Evolutionary conservation across 129 eudicot species (phyloP).

Genomic region (Lactuca sativa): DNA sequence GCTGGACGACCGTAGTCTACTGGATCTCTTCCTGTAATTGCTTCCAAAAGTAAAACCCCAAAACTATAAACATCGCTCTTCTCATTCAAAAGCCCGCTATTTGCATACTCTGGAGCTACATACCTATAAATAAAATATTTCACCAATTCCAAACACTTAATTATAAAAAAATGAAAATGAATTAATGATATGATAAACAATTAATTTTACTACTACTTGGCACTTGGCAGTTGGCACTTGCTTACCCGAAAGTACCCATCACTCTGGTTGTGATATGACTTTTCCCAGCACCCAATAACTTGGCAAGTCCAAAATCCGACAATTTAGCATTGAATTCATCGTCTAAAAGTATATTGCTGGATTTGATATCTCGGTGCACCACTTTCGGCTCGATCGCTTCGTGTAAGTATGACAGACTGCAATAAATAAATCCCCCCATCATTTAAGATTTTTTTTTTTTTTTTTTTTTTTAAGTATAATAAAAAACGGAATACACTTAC

Average conservation of each 20-base stretch:
- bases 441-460: not conserved
- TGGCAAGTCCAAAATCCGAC: slow-evolving; percentile 88
- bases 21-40: slow-evolving; percentile 87
- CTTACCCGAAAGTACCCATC: slow-evolving; percentile 92
- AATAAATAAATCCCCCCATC: not conserved
- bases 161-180: too few relatives aligned
- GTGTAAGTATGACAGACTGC: slow-evolving; percentile 77
- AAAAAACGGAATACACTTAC: slow-evolving; percentile 41
- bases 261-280: slow-evolving; percentile 83
- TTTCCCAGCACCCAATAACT: slow-evolving; percentile 82
- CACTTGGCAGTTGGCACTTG: not conserved
- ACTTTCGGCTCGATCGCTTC: slow-evolving; percentile 94
- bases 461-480: not conserved
- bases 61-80: slow-evolving; percentile 88
- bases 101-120: slow-evolving; percentile 94
- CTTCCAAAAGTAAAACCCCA: slow-evolving; percentile 77
- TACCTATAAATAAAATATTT: slow-evolving; percentile 38
- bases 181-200: not conserved
- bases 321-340: slow-evolving; percentile 78
- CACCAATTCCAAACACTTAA: not conserved
- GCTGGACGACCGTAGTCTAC: slow-evolving; percentile 85
- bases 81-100: slow-evolving; percentile 80
- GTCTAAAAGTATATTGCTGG: slow-evolving; percentile 78
- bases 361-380: slow-evolving; percentile 83
- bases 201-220: too few relatives aligned